phyloP scores from a whole-genome alignment of 2,329 filamentous ascomycete genomes.

The Ophiostoma sp. region DNA sequence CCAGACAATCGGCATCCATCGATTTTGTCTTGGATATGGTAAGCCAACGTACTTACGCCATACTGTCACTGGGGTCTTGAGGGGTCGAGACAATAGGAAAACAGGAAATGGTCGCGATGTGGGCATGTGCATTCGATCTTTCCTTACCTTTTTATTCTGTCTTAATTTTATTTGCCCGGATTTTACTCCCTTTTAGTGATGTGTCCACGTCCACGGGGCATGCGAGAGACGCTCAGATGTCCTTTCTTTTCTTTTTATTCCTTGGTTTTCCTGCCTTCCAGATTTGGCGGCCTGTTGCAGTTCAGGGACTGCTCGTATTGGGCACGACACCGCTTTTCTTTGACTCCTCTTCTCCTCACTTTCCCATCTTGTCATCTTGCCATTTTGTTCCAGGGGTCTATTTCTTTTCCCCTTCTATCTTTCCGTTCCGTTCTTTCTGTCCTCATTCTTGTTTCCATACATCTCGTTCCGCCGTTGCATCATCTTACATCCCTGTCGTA shows the following conservation, averaged over 20 bases:
- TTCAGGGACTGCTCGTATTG: conserved; percentile 5
- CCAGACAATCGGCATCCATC: background rate
- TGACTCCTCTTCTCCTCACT: background rate
- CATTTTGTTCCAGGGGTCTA: background rate
- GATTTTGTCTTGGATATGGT: background rate
- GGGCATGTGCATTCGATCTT: background rate
- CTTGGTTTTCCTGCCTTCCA: background rate
- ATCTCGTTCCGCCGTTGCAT: background rate
- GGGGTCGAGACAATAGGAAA: background rate
- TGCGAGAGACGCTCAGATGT: background rate
- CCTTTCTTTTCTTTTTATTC: background rate
- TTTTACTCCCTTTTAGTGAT: background rate
- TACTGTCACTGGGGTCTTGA: background rate
- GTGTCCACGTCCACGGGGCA: background rate
- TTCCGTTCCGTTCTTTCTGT: background rate
- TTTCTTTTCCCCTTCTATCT: background rate
- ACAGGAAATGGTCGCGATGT: background rate
- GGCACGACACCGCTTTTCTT: background rate
- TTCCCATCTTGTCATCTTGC: background rate
- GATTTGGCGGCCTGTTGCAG: conserved; percentile 4
- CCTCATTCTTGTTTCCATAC: background rate
- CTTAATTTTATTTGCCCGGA: background rate
- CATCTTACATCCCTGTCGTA: background rate
- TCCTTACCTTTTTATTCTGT: background rate
- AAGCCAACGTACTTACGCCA: background rate